Percentiles rank a stretch among this genome's conserved stretches.
These are phyloP conservation scores for Hypoxylon sp. DNA, from an alignment of 2,329 filamentous ascomycete genomes.

Conservation along the genomic window DNA sequence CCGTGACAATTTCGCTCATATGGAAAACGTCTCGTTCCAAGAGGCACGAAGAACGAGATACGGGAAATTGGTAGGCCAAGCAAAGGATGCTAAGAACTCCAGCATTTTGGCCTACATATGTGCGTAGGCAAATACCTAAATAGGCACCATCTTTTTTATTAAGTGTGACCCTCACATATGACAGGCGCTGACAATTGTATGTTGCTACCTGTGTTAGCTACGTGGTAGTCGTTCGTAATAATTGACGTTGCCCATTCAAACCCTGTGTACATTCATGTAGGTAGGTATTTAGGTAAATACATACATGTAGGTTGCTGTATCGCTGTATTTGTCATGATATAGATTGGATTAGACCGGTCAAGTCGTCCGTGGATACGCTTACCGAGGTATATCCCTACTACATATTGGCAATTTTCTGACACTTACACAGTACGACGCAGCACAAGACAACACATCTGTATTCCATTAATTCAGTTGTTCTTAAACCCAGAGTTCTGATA, in stretches of 20 bases:
- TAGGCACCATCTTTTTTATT: conserved; percentile 12
- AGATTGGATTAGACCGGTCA: conserved; percentile 14
- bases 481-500: conserved; percentile 3
- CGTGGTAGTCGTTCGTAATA: background rate
- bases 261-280: background rate
- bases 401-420: conserved; percentile 1
- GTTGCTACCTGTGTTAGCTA: background rate
- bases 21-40: conserved; percentile 8
- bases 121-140: conserved; percentile 3
- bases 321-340: conserved; percentile 10
- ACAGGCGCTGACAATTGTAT: background rate
- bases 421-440: conserved; percentile 30
- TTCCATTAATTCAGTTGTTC: conserved; percentile 21
- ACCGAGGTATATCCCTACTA: background rate
- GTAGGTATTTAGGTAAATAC: background rate
- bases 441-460: conserved; percentile 42
- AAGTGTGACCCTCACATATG: conserved; percentile 15
- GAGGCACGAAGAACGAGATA: conserved; percentile 14
- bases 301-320: background rate
- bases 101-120: conserved; percentile 5
- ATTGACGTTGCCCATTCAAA: background rate
- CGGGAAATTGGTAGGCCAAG: conserved; percentile 2
- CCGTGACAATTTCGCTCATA: conserved; percentile 24
- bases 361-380: conserved; percentile 2
- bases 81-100: conserved; percentile 1